Base-by-base conservation (phyloP, 352 stramenopile species). In the Phytophthora palmivora region DNA sequence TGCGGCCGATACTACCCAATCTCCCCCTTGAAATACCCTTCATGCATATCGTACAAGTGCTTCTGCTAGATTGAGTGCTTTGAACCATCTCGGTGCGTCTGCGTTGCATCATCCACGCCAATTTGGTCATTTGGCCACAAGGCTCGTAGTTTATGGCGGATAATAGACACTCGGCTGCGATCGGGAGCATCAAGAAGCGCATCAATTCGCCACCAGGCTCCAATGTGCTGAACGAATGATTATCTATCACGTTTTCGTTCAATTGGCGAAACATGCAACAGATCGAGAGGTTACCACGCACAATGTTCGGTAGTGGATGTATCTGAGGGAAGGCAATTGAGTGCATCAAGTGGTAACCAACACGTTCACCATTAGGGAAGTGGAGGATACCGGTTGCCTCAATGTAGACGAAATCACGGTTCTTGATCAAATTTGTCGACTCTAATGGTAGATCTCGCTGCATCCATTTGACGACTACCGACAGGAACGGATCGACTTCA, bases 311-410 rank as follows among this genome's bases (percentile, higher is more conserved):
- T 8, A 81, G 66, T 15, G 55, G 16, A 3, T 52, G 59, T 0
- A 70, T 67, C 26, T 81, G 49, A 0, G 66, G 61, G 33, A 88
- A 79, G 10, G 70, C 49, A 9, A 88, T 69, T 36, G 74, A 85
- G 59, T 84, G 76, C 45, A 82, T 70, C 8, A 89, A 55, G 36
- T 85, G 74, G 65, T 74, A 89, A 14, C 79, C 76, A 9, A 87
- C 34, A 16, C 34, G 43, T 30, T 55, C 33, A 3, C 44, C 18
- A 22, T 38, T 63, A 4, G 26, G 0, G 5, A 49, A 43, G 14
- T 43, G 24, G 14, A 56, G 14, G 2, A 49, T 49, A 12, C 55
- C 55, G 6, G 55, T 63, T 4, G 55, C 24, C 16, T 56, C 55
- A 3, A 56, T 21, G 44, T 63, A 64, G 14, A 64, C 44, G 11